phyloP scores from a whole-genome alignment of 352 stramenopile genomes.

The Phytophthora chlamydospora region DNA sequence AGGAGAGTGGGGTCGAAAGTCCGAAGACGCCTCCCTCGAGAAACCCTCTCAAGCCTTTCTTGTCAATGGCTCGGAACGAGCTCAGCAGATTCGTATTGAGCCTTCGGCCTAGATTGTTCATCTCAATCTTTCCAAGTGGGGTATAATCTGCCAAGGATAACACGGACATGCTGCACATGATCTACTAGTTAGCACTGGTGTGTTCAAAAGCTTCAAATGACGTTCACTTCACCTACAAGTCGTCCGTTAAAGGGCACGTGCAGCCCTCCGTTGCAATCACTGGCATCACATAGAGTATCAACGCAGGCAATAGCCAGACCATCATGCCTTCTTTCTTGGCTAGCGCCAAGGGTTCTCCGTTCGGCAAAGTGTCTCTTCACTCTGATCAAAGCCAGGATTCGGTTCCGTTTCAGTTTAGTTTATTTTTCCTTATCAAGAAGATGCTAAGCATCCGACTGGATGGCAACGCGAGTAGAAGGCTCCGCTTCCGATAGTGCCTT shows the following conservation, averaged over 20 bases:
- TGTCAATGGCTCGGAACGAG: slow-evolving; percentile 47
- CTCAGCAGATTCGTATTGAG: slow-evolving; percentile 23
- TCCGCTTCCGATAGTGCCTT: slow-evolving; percentile 33
- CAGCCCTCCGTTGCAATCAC: not conserved
- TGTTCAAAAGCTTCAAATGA: not conserved
- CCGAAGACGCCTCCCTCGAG: slow-evolving; percentile 60
- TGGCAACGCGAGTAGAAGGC: slow-evolving; percentile 17
- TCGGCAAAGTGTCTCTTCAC: slow-evolving; percentile 15
- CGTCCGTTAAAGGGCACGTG: slow-evolving; percentile 4
- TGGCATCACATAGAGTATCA: not conserved
- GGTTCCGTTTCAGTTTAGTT: slow-evolving; percentile 20
- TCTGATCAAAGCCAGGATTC: not conserved
- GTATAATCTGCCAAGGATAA: slow-evolving; percentile 3
- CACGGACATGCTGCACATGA: slow-evolving; percentile 7
- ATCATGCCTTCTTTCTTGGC: not conserved
- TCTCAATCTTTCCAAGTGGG: not conserved
- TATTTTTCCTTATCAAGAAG: not conserved
- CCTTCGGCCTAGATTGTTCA: slow-evolving; percentile 3
- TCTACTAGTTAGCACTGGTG: slow-evolving; percentile 6
- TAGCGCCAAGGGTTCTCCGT: not conserved
- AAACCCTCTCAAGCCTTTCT: slow-evolving; percentile 62
- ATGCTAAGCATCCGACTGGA: slow-evolving; percentile 24
- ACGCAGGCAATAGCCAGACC: not conserved
- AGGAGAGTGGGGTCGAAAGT: slow-evolving; percentile 38
- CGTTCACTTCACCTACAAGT: slow-evolving; percentile 25